Base-by-base conservation (phyloP, 139 green algal genomes). In the Chlorella sp. region DNA sequence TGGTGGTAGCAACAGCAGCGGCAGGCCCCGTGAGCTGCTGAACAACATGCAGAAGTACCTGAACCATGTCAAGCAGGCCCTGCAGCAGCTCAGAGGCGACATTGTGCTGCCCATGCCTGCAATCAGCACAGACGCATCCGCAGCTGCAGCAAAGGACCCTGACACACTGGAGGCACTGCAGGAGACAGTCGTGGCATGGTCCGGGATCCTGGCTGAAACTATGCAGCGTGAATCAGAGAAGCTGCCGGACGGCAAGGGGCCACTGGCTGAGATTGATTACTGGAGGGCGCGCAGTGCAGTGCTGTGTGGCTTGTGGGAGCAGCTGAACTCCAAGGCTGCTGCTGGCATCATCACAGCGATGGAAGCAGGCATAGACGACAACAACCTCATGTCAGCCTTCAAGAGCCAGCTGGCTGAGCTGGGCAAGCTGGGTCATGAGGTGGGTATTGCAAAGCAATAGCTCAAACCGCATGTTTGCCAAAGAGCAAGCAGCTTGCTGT, bases 251-350 rank as follows among this genome's bases (percentile, higher is more conserved):
- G 89, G 90, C 23, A 84, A 83, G 35, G 87, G 86, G 1, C 92
- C 92, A 1, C 80, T 96, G 67, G 91, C 83, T 34, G 92, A 97
- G 80, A 92, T 97, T 59, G 85, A 96, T 35, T 94, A 93, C 73
- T 97, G 93, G 93, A 74, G 89, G 14, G 82, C 87, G 67, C 79
- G 90, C 5, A 92, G 89, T 62, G 87, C 86, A 20, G 81, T 89
- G 51, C 82, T 95, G 26, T 82, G 77, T 33, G 76, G 77, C 10
- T 69, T 97, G 70, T 89, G 90, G 68, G 91, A 96, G 82, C 92
- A 97, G 86, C 81, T 97, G 2, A 90, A 92, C 71, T 68, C 89
- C 60, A 86, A 86, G 0, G 49, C 77, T 3, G 88, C 89, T 35
- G 70, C 73, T 30, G 77, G 73, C 24, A 87, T 91, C 74, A 68